Conservation (phyloP, 2,329 filamentous ascomycete genomes). For the Coniella vitis region DNA sequence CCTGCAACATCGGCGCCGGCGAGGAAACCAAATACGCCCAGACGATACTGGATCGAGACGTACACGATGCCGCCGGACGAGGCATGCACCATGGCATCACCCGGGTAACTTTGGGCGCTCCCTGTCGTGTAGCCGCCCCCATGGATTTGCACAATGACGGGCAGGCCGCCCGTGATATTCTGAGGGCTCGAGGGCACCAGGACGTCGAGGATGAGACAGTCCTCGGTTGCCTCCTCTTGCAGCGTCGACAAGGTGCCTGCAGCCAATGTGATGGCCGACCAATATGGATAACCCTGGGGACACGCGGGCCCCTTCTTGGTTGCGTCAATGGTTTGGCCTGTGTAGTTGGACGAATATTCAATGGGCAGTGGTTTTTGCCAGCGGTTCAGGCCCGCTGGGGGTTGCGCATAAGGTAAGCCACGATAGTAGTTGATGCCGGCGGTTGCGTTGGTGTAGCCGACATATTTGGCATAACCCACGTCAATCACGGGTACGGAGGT, state of each 20-base stretch:
- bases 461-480: constrained; percentile 8
- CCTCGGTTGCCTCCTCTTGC: constrained; percentile 22
- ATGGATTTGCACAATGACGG: constrained; percentile 16
- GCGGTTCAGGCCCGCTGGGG: background rate
- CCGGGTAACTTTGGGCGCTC: constrained; percentile 1
- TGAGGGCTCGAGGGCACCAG: constrained; percentile 21
- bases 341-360: constrained; percentile 2
- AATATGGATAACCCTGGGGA: background rate
- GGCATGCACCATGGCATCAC: constrained; percentile 7
- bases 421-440: constrained; percentile 9
- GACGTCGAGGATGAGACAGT: constrained; percentile 30
- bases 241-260: background rate
- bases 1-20: constrained; percentile 46
- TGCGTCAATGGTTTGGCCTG: constrained; percentile 7
- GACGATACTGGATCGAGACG: constrained; percentile 56
- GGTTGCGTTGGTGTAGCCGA: constrained; percentile 5
- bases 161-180: constrained; percentile 7
- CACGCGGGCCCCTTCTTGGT: constrained; percentile 1
- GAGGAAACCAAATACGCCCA: constrained; percentile 57
- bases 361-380: constrained; percentile 7
- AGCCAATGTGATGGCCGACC: background rate
- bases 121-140: constrained; percentile 15
- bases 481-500: background rate
- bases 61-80: constrained; percentile 33
- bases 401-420: background rate